Base-by-base conservation (phyloP, 768 basidiomycete species). In the Termitomyces heimii region DNA sequence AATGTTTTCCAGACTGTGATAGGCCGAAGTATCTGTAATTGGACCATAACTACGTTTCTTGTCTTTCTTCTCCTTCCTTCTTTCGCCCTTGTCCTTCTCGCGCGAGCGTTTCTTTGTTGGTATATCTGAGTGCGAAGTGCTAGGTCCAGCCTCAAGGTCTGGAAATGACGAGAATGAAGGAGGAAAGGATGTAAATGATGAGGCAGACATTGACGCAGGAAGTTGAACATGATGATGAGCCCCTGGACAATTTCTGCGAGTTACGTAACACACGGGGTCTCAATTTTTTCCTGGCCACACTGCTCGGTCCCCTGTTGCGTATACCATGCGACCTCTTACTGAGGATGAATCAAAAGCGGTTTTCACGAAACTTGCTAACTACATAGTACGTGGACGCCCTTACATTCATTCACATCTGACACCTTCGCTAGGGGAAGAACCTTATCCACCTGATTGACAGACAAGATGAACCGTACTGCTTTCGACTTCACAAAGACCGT, bases 271-370 rank as follows among this genome's bases (percentile, higher is more conserved):
- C 53, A 45, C 56, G 32, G n/a, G 20, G 34, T 53, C 55, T n/a
- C 53, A 56, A 49, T 52, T 52, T 61, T 59, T 58, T 32, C 10
- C 29, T 34, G 43, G 48, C 26, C 34, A 44, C 29, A 39, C 50
- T 49, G 45, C 48, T 32, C 28, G 12, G 6, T n/a, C 37, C 48
- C 46, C 43, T 18, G 22, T 35, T 29, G 3, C 31, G 20, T 53
- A 42, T 59, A 74, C 54, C 40, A 97, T 98, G 96, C 88, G 96
- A 9, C 96, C 96, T 22, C 78, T 98, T 52, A 98, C 96, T 26
- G 92, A 98, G 71, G 94, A 97, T 58, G 96, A 99, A 74, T 96
- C 92, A 65, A 97, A 97, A 70, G 82, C 89, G 0, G 91, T 98
- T 14, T 99, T 98, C 66, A 87, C 90, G 40, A 99, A 99, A 72